Percentiles rank a stretch among this genome's conserved stretches.
phyloP scores from a whole-genome alignment of 768 basidiomycete species.

The Leccinum aurantiacum region DNA sequence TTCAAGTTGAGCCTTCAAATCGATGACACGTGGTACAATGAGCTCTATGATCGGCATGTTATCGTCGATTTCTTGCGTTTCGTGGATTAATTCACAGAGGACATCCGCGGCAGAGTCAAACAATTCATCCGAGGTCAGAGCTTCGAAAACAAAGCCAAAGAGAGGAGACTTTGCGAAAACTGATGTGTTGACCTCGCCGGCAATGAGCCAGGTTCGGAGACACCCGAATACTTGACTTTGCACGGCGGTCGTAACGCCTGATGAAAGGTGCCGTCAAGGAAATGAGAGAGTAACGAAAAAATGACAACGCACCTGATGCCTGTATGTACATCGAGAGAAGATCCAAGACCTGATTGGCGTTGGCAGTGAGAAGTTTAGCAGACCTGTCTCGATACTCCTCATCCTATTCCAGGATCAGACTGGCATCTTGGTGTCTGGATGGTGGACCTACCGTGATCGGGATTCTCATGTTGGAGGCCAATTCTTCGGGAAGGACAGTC shows the following conservation, averaged over 20 bases:
- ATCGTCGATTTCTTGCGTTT: conserved; percentile 96
- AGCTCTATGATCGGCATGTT: conserved; percentile 86
- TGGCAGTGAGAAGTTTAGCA: conserved; percentile 60
- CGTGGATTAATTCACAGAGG: conserved; percentile 93
- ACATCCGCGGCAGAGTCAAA: conserved; percentile 93
- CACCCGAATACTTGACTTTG: conserved; percentile 84
- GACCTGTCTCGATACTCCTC: conserved; percentile 69
- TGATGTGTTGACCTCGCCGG: conserved; percentile 74
- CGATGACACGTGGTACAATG: conserved; percentile 85
- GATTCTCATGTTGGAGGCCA: conserved; percentile 79
- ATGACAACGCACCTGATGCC: conserved; percentile 66
- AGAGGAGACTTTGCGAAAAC: conserved; percentile 75
- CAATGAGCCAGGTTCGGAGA: conserved; percentile 81
- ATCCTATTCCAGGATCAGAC: conserved; percentile 47
- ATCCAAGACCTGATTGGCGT: conserved; percentile 70
- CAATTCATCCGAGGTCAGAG: conserved; percentile 78
- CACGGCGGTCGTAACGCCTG: conserved; percentile 80
- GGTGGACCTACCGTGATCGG: conserved; percentile 75
- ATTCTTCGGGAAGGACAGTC: conserved; percentile 88
- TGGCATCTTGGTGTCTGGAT: not conserved
- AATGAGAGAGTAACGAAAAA: not conserved
- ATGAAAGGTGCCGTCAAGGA: not conserved
- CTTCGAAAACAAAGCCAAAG: conserved; percentile 80
- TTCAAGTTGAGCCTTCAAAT: conserved; percentile 60
- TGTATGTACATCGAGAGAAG: conserved; percentile 86